Percentiles rank a stretch among this genome's conserved stretches.
These are phyloP conservation scores for Globisporangium perplexum DNA, from an alignment of 352 stramenopile species.

Conservation along the genomic window DNA sequence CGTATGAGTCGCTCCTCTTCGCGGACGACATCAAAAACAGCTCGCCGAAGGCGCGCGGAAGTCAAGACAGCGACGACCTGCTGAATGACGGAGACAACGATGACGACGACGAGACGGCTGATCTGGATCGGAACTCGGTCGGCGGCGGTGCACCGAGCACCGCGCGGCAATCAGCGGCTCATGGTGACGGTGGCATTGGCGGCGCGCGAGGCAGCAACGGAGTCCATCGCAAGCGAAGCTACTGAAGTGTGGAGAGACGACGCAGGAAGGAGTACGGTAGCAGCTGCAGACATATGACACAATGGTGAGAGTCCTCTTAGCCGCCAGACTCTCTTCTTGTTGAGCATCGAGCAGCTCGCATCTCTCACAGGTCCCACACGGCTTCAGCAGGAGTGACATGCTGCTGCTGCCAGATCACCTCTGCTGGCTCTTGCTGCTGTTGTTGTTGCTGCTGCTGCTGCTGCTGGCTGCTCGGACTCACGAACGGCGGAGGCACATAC, in stretches of 20 bases:
- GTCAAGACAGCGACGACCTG: conserved; percentile 20
- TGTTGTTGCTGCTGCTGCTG: conserved; percentile 17
- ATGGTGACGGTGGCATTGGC: no score
- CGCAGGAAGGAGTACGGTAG: neutral
- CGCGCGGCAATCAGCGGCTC: no score
- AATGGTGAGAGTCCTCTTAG: neutral
- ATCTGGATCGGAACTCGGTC: neutral
- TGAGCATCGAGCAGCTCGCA: neutral
- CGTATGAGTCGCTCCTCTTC: conserved; percentile 15
- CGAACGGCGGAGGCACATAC: conserved; percentile 50
- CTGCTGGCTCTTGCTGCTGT: conserved; percentile 16
- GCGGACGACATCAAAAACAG: conserved; percentile 3
- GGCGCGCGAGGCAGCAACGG: neutral
- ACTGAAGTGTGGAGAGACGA: no score
- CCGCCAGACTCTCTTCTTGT: neutral
- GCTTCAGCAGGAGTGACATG: conserved; percentile 37
- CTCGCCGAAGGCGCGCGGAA: conserved; percentile 7
- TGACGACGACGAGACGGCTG: neutral
- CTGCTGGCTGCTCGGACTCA: conserved; percentile 18
- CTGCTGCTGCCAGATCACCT: conserved; percentile 41
- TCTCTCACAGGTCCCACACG: conserved; percentile 61
- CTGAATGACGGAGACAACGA: conserved; percentile 16
- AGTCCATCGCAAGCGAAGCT: neutral
- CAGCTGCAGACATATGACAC: neutral
- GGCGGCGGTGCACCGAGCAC: no score